Conservation (phyloP, 1,139 yeast species). For the Scheffersomyces lignicola region DNA sequence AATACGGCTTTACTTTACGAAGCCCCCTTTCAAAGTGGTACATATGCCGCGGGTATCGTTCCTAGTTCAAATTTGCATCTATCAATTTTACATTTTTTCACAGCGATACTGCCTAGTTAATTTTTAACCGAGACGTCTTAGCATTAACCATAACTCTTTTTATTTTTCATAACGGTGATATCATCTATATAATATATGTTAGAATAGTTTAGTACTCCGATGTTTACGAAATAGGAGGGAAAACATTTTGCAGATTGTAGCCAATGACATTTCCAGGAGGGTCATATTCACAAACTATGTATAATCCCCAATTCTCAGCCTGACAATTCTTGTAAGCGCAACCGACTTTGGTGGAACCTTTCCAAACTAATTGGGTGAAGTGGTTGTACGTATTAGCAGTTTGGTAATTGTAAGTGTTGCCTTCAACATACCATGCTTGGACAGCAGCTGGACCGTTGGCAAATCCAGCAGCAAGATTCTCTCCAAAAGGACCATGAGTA, state of each 20-base stretch:
- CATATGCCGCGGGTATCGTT: conserved; percentile 8
- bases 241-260: conserved; percentile 49
- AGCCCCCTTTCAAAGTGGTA: conserved; percentile 38
- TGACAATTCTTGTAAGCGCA: conserved; percentile 67
- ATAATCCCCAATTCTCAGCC: conserved; percentile 44
- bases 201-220: too few relatives aligned
- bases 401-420: conserved; percentile 52
- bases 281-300: conserved; percentile 54
- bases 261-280: conserved; percentile 56
- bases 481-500: conserved; percentile 82
- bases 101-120: too few relatives aligned
- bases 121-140: too few relatives aligned
- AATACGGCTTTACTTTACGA: conserved; percentile 50
- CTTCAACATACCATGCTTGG: conserved; percentile 84
- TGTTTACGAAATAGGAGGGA: conserved; percentile 21
- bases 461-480: conserved; percentile 81
- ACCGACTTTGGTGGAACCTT: conserved; percentile 64
- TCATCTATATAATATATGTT: background rate
- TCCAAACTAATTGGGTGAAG: conserved; percentile 90
- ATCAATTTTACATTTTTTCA: too few relatives aligned
- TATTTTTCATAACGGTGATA: background rate
- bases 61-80: too few relatives aligned
- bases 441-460: conserved; percentile 56
- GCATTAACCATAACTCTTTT: too few relatives aligned
- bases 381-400: conserved; percentile 53